Conservation (phyloP, 164 flowering plant genomes). For the Amborella trichopoda region DNA sequence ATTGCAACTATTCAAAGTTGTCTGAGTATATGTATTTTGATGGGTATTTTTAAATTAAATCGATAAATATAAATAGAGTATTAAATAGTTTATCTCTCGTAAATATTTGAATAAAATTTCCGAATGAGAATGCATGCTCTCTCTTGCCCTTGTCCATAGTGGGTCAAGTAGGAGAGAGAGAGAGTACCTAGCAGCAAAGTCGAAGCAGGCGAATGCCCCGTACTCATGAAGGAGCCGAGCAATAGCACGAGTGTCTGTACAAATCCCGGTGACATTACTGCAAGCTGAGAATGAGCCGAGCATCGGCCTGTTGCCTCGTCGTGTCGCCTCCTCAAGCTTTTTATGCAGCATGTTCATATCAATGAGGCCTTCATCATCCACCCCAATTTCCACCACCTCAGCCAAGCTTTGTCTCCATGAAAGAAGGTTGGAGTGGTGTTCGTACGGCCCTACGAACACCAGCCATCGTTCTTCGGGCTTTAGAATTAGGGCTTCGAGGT, state of each 20-base stretch:
- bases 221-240: slow-evolving; percentile 47
- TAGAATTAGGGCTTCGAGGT: background rate
- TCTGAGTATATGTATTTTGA: too few relatives aligned
- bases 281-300: slow-evolving; percentile 80
- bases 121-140: too few relatives aligned
- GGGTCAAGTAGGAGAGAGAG: too few relatives aligned
- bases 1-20: too few relatives aligned
- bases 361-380: slow-evolving; percentile 31
- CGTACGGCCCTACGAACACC: slow-evolving; percentile 28
- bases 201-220: slow-evolving; percentile 75
- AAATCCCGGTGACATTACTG: slow-evolving; percentile 67
- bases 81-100: too few relatives aligned
- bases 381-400: slow-evolving; percentile 23
- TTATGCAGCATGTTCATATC: slow-evolving; percentile 32
- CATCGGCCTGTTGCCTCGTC: slow-evolving; percentile 27
- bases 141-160: too few relatives aligned
- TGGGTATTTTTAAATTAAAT: too few relatives aligned
- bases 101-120: too few relatives aligned
- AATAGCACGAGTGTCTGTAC: slow-evolving; percentile 33
- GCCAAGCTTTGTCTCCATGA: slow-evolving; percentile 17
- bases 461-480: slow-evolving; percentile 16
- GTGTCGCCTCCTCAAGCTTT: slow-evolving; percentile 19
- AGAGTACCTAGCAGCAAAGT: slow-evolving; percentile 28
- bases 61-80: too few relatives aligned
- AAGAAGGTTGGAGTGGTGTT: slow-evolving; percentile 21